Conservation (phyloP, 2,329 filamentous ascomycete species). For the Trichoderma semiorbis region DNA sequence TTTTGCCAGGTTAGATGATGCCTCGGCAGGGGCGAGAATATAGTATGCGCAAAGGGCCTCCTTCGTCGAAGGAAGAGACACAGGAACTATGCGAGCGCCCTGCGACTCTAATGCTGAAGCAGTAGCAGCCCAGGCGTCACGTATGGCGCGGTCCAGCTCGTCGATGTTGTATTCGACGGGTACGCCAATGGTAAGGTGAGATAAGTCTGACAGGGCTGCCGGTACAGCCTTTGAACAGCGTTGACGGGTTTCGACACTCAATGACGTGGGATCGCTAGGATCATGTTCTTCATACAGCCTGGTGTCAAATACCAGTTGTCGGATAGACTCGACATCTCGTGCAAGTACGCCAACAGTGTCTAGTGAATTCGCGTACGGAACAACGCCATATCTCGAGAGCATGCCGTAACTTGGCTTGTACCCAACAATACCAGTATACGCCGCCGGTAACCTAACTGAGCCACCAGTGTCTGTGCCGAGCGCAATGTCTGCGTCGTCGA, state of each 20-base stretch:
- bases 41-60: conserved; percentile 92
- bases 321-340: conserved; percentile 48
- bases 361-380: conserved; percentile 88
- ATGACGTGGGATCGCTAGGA: conserved; percentile 68
- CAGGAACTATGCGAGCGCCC: conserved; percentile 70
- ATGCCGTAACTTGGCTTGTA: conserved; percentile 92
- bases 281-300: conserved; percentile 57
- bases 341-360: conserved; percentile 84
- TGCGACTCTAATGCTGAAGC: conserved; percentile 56
- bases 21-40: conserved; percentile 89
- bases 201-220: conserved; percentile 26
- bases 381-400: conserved; percentile 78
- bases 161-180: conserved; percentile 82
- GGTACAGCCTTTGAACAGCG: conserved; percentile 38
- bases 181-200: conserved; percentile 50
- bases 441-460: conserved; percentile 80
- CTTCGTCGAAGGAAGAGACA: conserved; percentile 79
- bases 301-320: conserved; percentile 49
- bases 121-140: conserved; percentile 63
- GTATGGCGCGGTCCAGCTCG: conserved; percentile 70
- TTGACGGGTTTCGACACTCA: conserved; percentile 54
- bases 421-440: conserved; percentile 77
- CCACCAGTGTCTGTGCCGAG: conserved; percentile 93
- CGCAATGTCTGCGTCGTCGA: conserved; percentile 57
- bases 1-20: conserved; percentile 91